Evolutionary conservation across 2,329 filamentous ascomycete species (phyloP).

Genomic region (Cylindrodendrum hubeiense): DNA sequence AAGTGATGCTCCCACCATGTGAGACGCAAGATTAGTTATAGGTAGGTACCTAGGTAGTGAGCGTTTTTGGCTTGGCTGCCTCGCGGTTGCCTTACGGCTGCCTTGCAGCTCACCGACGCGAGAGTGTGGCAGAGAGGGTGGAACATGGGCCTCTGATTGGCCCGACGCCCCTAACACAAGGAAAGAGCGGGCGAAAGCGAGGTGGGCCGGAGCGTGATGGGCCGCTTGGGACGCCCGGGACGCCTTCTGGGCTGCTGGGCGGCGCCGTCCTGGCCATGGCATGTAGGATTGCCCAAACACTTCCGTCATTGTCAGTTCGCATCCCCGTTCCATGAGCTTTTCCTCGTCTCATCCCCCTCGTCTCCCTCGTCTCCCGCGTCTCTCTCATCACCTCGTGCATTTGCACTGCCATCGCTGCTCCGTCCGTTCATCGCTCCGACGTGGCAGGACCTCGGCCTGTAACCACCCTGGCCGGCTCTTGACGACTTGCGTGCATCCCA

Average conservation of each 20-base stretch:
- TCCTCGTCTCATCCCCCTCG: neutral
- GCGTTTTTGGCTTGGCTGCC: constrained; percentile 24
- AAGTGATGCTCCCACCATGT: too few relatives aligned
- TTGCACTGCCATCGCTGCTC: neutral
- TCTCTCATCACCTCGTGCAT: neutral
- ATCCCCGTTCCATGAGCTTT: neutral
- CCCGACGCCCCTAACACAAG: neutral
- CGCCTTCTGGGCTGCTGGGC: neutral
- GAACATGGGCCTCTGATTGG: constrained; percentile 21
- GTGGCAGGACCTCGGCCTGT: constrained; percentile 15
- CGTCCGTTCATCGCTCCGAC: constrained; percentile 8
- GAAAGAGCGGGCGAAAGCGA: constrained; percentile 18
- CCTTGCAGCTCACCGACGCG: constrained; percentile 8
- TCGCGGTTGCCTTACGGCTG: constrained; percentile 28
- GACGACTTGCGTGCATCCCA: neutral
- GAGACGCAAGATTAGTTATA: neutral
- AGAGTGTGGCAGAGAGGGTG: neutral
- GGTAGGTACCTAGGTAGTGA: constrained; percentile 4
- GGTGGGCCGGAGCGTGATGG: constrained; percentile 20
- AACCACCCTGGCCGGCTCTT: neutral
- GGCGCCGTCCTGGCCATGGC: neutral
- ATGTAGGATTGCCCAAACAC: constrained; percentile 4
- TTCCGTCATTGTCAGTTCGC: neutral
- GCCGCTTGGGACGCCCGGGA: neutral
- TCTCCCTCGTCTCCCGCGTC: neutral